Evolutionary conservation across 2,329 filamentous ascomycete genomes (phyloP).

Genomic region (Dactylellina parvicollis): DNA sequence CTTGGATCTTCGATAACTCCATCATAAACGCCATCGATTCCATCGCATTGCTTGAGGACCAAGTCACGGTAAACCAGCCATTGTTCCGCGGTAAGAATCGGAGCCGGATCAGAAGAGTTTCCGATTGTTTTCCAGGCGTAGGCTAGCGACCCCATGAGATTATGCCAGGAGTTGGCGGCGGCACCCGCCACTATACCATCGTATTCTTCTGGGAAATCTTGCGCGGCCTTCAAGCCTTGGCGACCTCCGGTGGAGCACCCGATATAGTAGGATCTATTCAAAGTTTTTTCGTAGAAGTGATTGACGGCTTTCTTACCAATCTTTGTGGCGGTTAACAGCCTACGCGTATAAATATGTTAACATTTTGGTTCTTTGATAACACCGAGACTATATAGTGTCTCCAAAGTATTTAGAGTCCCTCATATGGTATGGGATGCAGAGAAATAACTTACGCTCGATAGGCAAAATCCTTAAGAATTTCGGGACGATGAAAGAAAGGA

Average conservation of each 20-base stretch:
- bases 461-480: constrained; percentile 49
- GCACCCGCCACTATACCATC: constrained; percentile 65
- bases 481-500: constrained; percentile 46
- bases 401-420: too few species aligned
- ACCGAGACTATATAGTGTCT: too few species aligned
- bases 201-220: constrained; percentile 64
- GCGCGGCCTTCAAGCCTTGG: constrained; percentile 64
- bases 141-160: constrained; percentile 63
- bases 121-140: constrained; percentile 63
- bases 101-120: constrained; percentile 58
- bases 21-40: constrained; percentile 65
- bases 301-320: constrained; percentile 35
- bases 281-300: constrained; percentile 14
- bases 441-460: constrained; percentile 36
- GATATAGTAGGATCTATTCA: constrained; percentile 64
- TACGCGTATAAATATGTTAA: too few species aligned
- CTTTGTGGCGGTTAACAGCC: constrained; percentile 21
- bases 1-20: constrained; percentile 62
- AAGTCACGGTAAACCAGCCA: constrained; percentile 60
- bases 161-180: constrained; percentile 63
- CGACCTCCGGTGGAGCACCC: constrained; percentile 65
- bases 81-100: constrained; percentile 58
- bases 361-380: too few species aligned
- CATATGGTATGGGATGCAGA: too few species aligned
- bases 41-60: constrained; percentile 65